Evolutionary conservation across 2,329 filamentous ascomycete species (phyloP).

Genomic region (Botrytis tulipae): DNA sequence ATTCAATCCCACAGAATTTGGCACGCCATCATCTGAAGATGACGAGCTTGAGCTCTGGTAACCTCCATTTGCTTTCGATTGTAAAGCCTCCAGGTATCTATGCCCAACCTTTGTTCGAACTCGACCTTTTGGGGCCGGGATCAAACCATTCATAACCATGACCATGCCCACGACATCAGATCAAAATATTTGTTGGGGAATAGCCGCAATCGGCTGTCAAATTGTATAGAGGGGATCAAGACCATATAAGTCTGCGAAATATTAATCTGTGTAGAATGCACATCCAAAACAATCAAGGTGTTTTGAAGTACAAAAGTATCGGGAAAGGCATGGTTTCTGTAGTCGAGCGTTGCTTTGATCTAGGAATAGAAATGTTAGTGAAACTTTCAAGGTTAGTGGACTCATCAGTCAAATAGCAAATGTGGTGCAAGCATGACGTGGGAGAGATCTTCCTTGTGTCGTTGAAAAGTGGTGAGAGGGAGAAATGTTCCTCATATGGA

Average conservation of each 20-base stretch:
- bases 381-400: conserved; percentile 14
- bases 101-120: conserved; percentile 36
- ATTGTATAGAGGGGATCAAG: too few relatives aligned
- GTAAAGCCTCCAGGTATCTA: conserved; percentile 38
- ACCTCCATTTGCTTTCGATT: conserved; percentile 33
- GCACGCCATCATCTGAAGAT: conserved; percentile 26
- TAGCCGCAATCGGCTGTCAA: conserved; percentile 14
- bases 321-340: conserved; percentile 19
- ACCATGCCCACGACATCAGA: conserved; percentile 23
- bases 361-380: conserved; percentile 10
- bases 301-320: not conserved
- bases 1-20: conserved; percentile 31
- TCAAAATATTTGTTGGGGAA: conserved; percentile 17
- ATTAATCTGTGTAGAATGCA: not conserved
- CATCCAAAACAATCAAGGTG: not conserved
- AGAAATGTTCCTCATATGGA: conserved; percentile 21
- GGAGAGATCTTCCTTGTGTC: conserved; percentile 5
- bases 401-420: conserved; percentile 20
- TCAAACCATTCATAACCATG: conserved; percentile 28
- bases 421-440: conserved; percentile 11
- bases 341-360: not conserved
- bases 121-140: conserved; percentile 34
- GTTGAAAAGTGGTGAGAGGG: not conserved
- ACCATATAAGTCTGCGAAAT: not conserved
- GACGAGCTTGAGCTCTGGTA: conserved; percentile 31